Evolutionary conservation across 23 red algal genomes (phyloP).

Genomic region (Gracilaria domingensis): DNA sequence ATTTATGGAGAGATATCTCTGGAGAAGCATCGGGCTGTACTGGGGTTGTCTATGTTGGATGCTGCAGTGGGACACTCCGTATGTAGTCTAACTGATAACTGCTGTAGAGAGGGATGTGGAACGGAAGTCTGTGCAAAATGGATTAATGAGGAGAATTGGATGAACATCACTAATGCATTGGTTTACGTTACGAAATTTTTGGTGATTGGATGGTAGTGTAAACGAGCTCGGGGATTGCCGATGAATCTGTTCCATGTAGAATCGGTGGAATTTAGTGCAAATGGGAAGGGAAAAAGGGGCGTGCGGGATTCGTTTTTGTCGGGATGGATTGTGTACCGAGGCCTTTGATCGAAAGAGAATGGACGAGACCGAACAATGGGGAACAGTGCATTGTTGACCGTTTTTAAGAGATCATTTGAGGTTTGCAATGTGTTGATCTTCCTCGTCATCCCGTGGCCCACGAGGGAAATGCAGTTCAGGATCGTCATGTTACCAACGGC

Average conservation of each 20-base stretch:
- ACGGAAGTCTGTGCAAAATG: not conserved
- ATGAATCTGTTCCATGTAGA: constrained; percentile 15
- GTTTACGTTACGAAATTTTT: not conserved
- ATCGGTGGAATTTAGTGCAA: too few relatives aligned
- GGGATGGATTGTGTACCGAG: not conserved
- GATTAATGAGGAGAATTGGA: not conserved
- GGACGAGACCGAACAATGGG: constrained; percentile 11
- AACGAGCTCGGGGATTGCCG: not conserved
- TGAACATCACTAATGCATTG: not conserved
- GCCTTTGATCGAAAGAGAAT: not conserved
- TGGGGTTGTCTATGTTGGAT: not conserved
- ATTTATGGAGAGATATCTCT: not conserved
- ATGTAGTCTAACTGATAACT: not conserved
- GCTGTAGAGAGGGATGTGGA: not conserved
- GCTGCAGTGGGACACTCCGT: not conserved
- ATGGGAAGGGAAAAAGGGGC: not conserved
- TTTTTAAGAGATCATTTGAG: not conserved
- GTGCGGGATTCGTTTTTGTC: constrained; percentile 7
- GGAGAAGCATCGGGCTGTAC: not conserved
- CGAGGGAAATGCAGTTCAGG: constrained; percentile 14
- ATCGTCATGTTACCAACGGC: constrained; percentile 8
- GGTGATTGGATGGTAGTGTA: not conserved
- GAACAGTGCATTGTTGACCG: not conserved
- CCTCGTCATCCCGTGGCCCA: too few relatives aligned
- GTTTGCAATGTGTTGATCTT: constrained; percentile 13